Evolutionary conservation across 305 asterid species (phyloP), one percentile per base, ranked within the genome.

Genomic region (Fraxinus angustifolia): DNA sequence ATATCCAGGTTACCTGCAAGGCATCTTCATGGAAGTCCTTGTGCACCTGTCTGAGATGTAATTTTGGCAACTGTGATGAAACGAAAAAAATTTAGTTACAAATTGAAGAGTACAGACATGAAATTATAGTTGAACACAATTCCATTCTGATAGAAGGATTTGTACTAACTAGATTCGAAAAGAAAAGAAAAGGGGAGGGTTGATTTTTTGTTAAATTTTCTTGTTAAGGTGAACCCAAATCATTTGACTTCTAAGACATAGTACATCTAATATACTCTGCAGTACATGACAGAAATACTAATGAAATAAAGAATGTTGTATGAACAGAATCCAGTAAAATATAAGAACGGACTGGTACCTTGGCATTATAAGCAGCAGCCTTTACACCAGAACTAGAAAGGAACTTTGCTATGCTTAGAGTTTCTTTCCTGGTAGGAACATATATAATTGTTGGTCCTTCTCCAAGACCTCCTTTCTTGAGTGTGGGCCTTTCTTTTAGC

Each of bases 331-430:
- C 75, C 71, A 73, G 71, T 8, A 74, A 78, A 73, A 76, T 78
- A 34, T 1, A 50, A 58, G 71, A 81, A 82, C 77, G 72, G 76
- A 83, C 73, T 74, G 60, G 78, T 79, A 93, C 97, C 97, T 89
- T 89, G 65, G 93, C 96, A 87, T 93, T 90, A 86, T 93, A 93
- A 81, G 96, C 94, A 78, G 96, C 96, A 84, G 96, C 92, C 83
- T 85, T 91, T 58, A 93, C 90, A 72, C 96, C 97, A 82, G 40
- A 86, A 68, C 80, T 83, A 81, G 82, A 82, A 53, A 93, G 91
- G 90, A 91, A 91, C 84, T 90, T 88, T 16, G 97, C 81, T 83
- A 93, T 72, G 78, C 87, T 79, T 86, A 90, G 60, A 75, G 96
- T 93, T 89, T 93, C 91, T 85, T 91, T 91, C 88, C 97, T 89